phyloP scores from a whole-genome alignment of 1,284 basidiomycete species.

The Pseudozyma sp. region DNA sequence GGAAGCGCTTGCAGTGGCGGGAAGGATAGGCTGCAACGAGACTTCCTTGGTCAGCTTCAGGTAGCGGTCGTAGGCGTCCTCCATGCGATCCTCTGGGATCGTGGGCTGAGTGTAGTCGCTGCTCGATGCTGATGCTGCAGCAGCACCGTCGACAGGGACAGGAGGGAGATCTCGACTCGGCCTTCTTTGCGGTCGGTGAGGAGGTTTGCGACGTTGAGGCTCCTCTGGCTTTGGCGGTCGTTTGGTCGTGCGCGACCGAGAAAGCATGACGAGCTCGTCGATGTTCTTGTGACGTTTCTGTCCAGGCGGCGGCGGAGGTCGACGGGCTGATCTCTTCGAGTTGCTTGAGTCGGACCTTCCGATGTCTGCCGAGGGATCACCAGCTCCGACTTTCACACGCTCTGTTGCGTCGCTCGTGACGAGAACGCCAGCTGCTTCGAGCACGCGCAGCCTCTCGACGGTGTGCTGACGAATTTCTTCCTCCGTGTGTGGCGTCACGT shows the following conservation, averaged over 20 bases:
- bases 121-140: neutral
- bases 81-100: constrained; percentile 71
- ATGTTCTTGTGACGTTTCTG: constrained; percentile 42
- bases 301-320: constrained; percentile 47
- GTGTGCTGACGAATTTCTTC: constrained; percentile 77
- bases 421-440: constrained; percentile 87
- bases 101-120: neutral
- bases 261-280: constrained; percentile 49
- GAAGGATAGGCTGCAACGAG: constrained; percentile 42
- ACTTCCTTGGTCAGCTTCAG: constrained; percentile 71
- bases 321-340: constrained; percentile 18
- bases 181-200: constrained; percentile 30
- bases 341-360: constrained; percentile 5
- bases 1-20: constrained; percentile 23
- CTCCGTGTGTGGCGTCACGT: constrained; percentile 65
- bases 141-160: constrained; percentile 11
- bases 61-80: constrained; percentile 90
- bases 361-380: constrained; percentile 1
- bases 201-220: constrained; percentile 44
- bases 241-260: constrained; percentile 34
- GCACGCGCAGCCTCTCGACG: constrained; percentile 80
- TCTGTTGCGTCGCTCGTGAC: constrained; percentile 71
- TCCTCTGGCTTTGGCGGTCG: constrained; percentile 46
- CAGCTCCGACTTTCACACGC: constrained; percentile 6
- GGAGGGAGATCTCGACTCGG: constrained; percentile 50